Percentiles rank a stretch among this genome's conserved stretches.
Evolutionary conservation across 2,329 filamentous ascomycete genomes (phyloP).

Genomic region (Leptosphaerulina australis): DNA sequence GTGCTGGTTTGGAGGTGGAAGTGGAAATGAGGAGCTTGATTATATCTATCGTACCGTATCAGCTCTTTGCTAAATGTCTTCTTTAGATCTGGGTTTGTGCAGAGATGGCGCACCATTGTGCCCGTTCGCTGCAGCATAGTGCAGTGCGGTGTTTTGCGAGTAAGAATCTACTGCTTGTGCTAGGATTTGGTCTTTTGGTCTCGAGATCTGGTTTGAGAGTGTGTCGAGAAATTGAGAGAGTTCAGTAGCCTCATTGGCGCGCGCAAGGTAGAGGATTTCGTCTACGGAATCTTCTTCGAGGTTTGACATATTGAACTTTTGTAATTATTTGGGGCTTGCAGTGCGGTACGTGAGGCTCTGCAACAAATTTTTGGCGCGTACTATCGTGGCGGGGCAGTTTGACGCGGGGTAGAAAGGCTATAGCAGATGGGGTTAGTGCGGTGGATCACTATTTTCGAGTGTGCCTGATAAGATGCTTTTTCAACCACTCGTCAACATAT

Average conservation of each 20-base stretch:
- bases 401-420: conserved; percentile 14
- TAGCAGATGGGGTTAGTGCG: neutral
- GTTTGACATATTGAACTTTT: conserved; percentile 26
- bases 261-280: conserved; percentile 87
- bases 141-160: conserved; percentile 78
- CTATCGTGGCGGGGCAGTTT: conserved; percentile 3
- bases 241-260: conserved; percentile 75
- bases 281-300: conserved; percentile 77
- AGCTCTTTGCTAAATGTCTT: too few species aligned
- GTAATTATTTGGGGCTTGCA: neutral
- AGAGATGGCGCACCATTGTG: conserved; percentile 65
- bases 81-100: too few species aligned
- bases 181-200: conserved; percentile 67
- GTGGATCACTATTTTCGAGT: conserved; percentile 3
- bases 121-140: conserved; percentile 93
- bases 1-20: conserved; percentile 22
- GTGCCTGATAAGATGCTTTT: too few species aligned
- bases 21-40: conserved; percentile 50
- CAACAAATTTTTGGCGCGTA: conserved; percentile 5
- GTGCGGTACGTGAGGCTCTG: conserved; percentile 20
- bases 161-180: conserved; percentile 72
- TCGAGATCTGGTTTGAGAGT: conserved; percentile 67
- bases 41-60: conserved; percentile 36
- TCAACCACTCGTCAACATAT: too few species aligned
- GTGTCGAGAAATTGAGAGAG: conserved; percentile 65